Evolutionary conservation across 1,284 basidiomycete genomes (phyloP).

Genomic region (Amylostereum areolatum): DNA sequence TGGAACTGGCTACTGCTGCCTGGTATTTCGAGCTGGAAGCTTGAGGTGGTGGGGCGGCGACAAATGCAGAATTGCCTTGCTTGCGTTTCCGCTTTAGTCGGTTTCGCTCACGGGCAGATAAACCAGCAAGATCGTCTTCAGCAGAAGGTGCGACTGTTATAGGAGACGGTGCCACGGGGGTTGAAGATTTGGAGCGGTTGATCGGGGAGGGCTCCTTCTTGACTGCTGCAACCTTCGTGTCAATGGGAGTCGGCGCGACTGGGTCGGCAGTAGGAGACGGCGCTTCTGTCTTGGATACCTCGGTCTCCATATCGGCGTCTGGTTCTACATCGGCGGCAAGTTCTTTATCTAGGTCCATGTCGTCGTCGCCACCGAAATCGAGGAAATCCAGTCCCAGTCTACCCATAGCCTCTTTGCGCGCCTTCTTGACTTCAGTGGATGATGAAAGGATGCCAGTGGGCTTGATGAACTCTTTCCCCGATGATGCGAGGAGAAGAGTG

Average conservation of each 20-base stretch:
- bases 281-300: slow-evolving; percentile 34
- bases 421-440: slow-evolving; percentile 70
- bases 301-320: slow-evolving; percentile 28
- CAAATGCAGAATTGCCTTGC: slow-evolving; percentile 74
- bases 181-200: slow-evolving; percentile 38
- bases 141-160: slow-evolving; percentile 33
- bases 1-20: slow-evolving; percentile 46
- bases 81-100: slow-evolving; percentile 90
- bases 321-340: slow-evolving; percentile 56
- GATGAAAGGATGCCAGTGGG: slow-evolving; percentile 64
- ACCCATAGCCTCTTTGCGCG: slow-evolving; percentile 77
- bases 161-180: slow-evolving; percentile 53
- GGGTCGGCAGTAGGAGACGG: background rate
- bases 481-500: slow-evolving; percentile 77
- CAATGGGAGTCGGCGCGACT: slow-evolving; percentile 18
- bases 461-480: slow-evolving; percentile 80
- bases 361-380: slow-evolving; percentile 62
- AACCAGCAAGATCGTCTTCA: slow-evolving; percentile 39
- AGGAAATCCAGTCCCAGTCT: slow-evolving; percentile 80
- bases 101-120: slow-evolving; percentile 87
- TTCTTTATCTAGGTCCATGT: slow-evolving; percentile 78
- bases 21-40: slow-evolving; percentile 49
- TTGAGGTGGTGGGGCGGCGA: slow-evolving; percentile 60
- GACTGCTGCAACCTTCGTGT: slow-evolving; percentile 12
- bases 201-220: slow-evolving; percentile 24